Evolutionary conservation across 2,329 filamentous ascomycete species (phyloP).

Genomic region (Aspergillus ochraceoroseus): DNA sequence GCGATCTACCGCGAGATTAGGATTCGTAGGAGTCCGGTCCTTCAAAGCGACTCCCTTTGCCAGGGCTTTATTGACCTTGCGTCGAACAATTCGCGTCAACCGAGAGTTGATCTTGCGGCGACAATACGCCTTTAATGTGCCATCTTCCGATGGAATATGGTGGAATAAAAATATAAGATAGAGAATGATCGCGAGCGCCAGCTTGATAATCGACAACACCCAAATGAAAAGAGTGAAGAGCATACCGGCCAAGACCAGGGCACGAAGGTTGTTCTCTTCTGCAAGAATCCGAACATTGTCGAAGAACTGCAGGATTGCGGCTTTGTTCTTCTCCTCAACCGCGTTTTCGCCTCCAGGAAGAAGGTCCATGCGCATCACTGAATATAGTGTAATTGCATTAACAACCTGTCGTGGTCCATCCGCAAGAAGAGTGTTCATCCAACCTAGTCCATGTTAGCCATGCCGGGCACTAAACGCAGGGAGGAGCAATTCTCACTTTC

Average conservation of each 20-base stretch:
- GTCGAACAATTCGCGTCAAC: constrained; percentile 75
- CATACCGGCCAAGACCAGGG: constrained; percentile 83
- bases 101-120: constrained; percentile 84
- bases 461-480: neutral
- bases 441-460: constrained; percentile 52
- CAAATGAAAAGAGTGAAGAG: constrained; percentile 85
- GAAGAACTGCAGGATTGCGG: constrained; percentile 70
- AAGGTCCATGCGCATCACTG: constrained; percentile 71
- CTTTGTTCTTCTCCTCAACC: constrained; percentile 51
- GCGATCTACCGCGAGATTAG: constrained; percentile 28
- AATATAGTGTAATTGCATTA: constrained; percentile 83
- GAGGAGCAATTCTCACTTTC: constrained; percentile 44
- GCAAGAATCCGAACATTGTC: constrained; percentile 71
- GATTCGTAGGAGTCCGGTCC: constrained; percentile 50
- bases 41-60: constrained; percentile 63
- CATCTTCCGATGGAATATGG: constrained; percentile 78
- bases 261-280: constrained; percentile 68
- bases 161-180: constrained; percentile 90
- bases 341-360: constrained; percentile 56
- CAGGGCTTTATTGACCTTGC: constrained; percentile 82
- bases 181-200: constrained; percentile 69
- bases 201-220: constrained; percentile 69
- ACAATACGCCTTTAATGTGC: constrained; percentile 78
- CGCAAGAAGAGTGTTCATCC: constrained; percentile 82
- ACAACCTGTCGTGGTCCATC: constrained; percentile 88